Conservation (phyloP, 495 filamentous ascomycete species). For the Staphylotrichum tortipilum region DNA sequence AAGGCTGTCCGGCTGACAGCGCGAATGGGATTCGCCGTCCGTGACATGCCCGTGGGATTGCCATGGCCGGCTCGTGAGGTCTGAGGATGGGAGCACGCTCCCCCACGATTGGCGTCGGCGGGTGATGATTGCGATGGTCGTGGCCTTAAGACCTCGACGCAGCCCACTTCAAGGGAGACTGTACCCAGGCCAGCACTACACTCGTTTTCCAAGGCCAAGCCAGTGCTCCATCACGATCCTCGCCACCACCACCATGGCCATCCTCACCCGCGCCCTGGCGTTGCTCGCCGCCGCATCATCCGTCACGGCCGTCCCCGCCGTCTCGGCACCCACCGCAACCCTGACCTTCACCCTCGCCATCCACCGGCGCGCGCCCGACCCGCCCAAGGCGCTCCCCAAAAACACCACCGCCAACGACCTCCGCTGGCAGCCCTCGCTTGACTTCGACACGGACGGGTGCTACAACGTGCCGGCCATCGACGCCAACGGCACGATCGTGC, state of each 20-base stretch:
- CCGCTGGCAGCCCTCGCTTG: slow-evolving; percentile 36
- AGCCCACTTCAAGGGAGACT: no score
- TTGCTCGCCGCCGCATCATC: neutral
- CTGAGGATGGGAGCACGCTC: no score
- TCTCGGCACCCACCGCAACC: neutral
- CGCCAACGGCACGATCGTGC: slow-evolving; percentile 27
- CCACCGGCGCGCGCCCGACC: slow-evolving; percentile 4
- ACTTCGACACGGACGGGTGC: slow-evolving; percentile 41
- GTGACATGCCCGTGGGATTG: neutral
- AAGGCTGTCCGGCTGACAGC: neutral
- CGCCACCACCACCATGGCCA: neutral
- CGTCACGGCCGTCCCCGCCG: neutral
- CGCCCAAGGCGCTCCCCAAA: slow-evolving; percentile 32
- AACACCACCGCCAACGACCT: slow-evolving; percentile 34
- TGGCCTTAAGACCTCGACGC: no score
- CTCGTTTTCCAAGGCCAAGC: no score
- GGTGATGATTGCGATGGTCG: no score
- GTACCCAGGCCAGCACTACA: no score
- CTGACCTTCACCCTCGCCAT: no score
- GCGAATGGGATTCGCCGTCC: slow-evolving; percentile 1
- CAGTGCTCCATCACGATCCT: no score
- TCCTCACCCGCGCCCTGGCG: neutral
- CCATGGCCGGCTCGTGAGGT: neutral
- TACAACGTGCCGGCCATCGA: slow-evolving; percentile 40
- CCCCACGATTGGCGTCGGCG: no score